Base-by-base conservation (phyloP, 2,329 filamentous ascomycete genomes). In the Clarireedia hainanense region DNA sequence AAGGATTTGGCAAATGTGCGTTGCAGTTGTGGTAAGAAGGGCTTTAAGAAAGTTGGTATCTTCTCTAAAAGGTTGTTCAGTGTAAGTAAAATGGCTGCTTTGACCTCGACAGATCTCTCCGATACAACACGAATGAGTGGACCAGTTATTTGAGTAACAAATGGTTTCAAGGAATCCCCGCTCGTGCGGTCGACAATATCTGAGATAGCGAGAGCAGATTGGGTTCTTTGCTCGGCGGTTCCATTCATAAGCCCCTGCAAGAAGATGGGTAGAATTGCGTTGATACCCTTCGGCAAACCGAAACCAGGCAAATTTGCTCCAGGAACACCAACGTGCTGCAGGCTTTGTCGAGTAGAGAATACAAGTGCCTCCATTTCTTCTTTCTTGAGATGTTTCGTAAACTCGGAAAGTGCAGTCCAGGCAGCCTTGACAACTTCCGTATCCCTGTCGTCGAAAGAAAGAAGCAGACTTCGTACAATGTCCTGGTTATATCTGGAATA, bases 311-410 rank as follows among this genome's bases (percentile, higher is more conserved):
- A 77, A 66, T 91, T 86, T 42, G 85, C 80, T 27, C 94, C 94
- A 43, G 91, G 76, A 46, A 96, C 89, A 64, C 95, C 94, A 47
- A 97, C 88, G 66, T 92, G 89, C 62, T 89, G 85, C 54, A 99
- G 78, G 1, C 89, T 86, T 71, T 95, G 88, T 57, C 92, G 80
- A 2, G 92, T 96, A 0, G 92, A 94, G 53, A 83, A 76, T 17
- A 96, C 91, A 47, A 99, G 79, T 0, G 87, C 84, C 69, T 99
- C 95, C 94, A 99, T 97, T 73, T 97, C 92, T 69, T 99, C 95
- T 72, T 99, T 99, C 68, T 86, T 86, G 59, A 99, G 80, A 64
- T 84, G 86, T 70, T 91, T 91, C 47, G 91, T 96, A 64, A 99
- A 86, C 57, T 89, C 88, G 64, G 76, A 90, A 57, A 99, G 80